Conservation (phyloP, 129 eudicot species). For the Ambrosia artemisiifolia region DNA sequence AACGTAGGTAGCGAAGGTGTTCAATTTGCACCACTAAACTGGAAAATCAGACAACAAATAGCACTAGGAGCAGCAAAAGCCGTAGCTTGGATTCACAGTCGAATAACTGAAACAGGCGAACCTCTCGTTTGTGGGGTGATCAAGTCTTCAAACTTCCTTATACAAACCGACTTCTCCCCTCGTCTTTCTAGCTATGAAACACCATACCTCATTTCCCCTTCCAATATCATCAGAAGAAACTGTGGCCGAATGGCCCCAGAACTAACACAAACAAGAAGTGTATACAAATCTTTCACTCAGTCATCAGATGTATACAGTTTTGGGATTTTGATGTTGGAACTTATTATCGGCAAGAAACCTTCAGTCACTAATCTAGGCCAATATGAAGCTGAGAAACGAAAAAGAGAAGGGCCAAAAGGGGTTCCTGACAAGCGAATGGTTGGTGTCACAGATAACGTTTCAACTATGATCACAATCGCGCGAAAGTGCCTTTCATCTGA, state of each 20-base stretch:
- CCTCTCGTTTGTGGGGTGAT: conserved; percentile 47
- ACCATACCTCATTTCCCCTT: conserved; percentile 37
- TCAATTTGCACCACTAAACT: conserved; percentile 41
- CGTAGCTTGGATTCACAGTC: conserved; percentile 38
- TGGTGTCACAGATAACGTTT: conserved; percentile 28
- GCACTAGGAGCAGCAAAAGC: conserved; percentile 46
- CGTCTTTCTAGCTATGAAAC: conserved; percentile 49
- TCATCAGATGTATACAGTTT: conserved; percentile 45
- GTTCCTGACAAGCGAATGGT: conserved; percentile 40
- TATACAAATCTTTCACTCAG: conserved; percentile 31
- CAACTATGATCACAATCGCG: conserved; percentile 28
- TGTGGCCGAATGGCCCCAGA: conserved; percentile 51
- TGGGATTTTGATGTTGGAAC: conserved; percentile 44
- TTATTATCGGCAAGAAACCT: conserved; percentile 47
- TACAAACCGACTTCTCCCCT: conserved; percentile 36
- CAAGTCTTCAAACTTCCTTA: conserved; percentile 43
- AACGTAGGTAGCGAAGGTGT: conserved; percentile 48
- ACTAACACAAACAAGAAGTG: conserved; percentile 35
- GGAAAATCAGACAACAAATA: conserved; percentile 44
- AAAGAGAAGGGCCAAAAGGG: conserved; percentile 33
- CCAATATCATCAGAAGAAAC: conserved; percentile 44
- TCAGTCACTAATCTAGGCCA: conserved; percentile 46
- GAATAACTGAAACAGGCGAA: conserved; percentile 34
- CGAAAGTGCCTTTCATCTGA: conserved; percentile 32
- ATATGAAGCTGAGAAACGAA: conserved; percentile 39